A percentile compares a stretch with the other conserved stretches of the same genome.
These are phyloP conservation scores for Polysphondylium violaceum DNA, from an alignment of 78 protist species.

Conservation along the genomic window DNA sequence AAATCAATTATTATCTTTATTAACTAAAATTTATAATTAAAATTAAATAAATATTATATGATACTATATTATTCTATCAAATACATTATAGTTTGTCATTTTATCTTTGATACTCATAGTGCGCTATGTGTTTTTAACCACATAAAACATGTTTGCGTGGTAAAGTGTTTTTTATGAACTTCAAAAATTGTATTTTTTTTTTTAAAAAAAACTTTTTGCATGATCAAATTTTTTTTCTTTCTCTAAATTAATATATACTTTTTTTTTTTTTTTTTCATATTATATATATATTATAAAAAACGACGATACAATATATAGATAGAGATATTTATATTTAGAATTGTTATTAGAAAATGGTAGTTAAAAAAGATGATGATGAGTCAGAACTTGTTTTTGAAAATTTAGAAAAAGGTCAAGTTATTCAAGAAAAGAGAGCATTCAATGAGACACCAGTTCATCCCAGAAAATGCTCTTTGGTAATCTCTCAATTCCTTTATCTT, in stretches of 20 bases:
- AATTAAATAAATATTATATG: too few relatives aligned
- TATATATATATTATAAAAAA: neutral
- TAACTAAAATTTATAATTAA: too few relatives aligned
- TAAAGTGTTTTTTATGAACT: too few relatives aligned
- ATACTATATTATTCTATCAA: too few relatives aligned
- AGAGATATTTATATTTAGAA: neutral
- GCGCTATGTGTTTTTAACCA: too few relatives aligned
- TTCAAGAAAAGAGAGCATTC: slow-evolving; percentile 97
- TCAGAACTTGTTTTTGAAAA: slow-evolving; percentile 85
- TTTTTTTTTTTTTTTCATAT: neutral
- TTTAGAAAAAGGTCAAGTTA: slow-evolving; percentile 94
- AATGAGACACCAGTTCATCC: slow-evolving; percentile 89
- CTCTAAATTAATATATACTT: neutral
- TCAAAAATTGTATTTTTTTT: neutral
- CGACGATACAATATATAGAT: neutral
- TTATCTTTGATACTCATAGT: too few relatives aligned
- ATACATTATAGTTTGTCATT: too few relatives aligned
- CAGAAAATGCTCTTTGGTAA: slow-evolving; percentile 85
- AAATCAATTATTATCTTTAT: too few relatives aligned
- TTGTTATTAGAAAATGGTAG: too few relatives aligned
- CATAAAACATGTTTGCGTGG: too few relatives aligned
- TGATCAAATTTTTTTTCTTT: neutral
- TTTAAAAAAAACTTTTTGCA: neutral
- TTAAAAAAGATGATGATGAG: slow-evolving; percentile 42
- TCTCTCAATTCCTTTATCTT: slow-evolving; percentile 95